Conservation (phyloP, 345 rosid species). For the Pistacia vera region DNA sequence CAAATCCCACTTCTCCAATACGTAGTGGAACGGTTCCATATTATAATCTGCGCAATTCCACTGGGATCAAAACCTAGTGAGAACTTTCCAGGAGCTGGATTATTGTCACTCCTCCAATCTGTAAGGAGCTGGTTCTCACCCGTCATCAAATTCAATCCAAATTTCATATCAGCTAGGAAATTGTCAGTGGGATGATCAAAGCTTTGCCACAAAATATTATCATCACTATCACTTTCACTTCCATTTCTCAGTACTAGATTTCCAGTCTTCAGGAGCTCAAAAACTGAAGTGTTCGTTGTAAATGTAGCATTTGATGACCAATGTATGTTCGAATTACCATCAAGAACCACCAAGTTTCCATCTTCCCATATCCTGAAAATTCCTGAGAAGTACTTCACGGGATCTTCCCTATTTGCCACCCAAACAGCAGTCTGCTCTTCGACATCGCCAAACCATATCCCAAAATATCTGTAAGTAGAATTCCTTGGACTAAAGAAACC, state of each 20-base stretch:
- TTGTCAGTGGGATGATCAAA: neutral
- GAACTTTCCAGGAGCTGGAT: slow-evolving; percentile 12
- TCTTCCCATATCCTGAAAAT: neutral
- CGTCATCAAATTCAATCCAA: neutral
- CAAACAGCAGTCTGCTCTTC: neutral
- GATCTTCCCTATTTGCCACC: neutral
- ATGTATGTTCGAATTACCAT: neutral
- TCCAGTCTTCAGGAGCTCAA: neutral
- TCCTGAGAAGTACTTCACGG: neutral
- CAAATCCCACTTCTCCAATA: slow-evolving; percentile 5
- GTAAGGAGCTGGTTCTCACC: neutral
- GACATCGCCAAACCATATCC: neutral
- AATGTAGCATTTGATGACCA: slow-evolving; percentile 6
- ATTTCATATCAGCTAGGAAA: neutral
- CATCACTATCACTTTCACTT: neutral
- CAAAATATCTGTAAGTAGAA: neutral
- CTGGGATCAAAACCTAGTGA: neutral
- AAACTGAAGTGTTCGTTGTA: neutral
- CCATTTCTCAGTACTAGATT: neutral
- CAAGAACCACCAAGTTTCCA: neutral
- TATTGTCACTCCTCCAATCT: slow-evolving; percentile 2
- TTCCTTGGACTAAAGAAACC: slow-evolving; percentile 3
- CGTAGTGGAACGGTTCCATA: neutral
- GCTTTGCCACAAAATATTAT: neutral
- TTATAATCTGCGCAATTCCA: neutral